Conservation (phyloP, 2,329 filamentous ascomycete species). For the Fusarium nanum region DNA sequence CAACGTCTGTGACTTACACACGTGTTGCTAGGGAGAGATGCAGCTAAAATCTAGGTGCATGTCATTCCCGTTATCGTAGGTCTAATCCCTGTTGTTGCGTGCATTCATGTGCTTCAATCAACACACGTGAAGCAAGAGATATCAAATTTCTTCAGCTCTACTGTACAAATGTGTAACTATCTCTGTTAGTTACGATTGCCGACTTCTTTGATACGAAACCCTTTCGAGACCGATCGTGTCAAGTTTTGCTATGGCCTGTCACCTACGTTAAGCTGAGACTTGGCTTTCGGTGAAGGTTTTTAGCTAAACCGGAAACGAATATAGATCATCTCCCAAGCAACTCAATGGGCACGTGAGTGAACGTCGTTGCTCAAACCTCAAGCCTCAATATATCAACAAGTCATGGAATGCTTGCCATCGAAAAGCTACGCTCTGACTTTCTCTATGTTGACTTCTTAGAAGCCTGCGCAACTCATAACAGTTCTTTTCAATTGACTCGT, state of each 20-base stretch:
- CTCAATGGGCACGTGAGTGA: background rate
- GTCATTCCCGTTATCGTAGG: conserved; percentile 12
- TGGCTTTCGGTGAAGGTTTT: conserved; percentile 24
- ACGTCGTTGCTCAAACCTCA: conserved; percentile 6
- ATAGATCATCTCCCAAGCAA: conserved; percentile 33
- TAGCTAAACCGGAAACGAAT: conserved; percentile 24
- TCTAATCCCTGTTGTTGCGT: conserved; percentile 22
- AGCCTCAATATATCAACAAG: conserved; percentile 4
- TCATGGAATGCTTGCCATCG: conserved; percentile 10
- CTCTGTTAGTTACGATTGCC: background rate
- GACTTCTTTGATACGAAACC: background rate
- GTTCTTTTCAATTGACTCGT: background rate
- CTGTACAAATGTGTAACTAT: background rate
- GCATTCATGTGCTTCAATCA: conserved; percentile 28
- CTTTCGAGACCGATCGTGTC: background rate
- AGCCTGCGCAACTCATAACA: too few species aligned
- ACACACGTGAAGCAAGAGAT: conserved; percentile 29
- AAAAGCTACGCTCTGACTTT: background rate
- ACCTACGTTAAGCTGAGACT: background rate
- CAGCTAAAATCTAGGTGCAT: conserved; percentile 30
- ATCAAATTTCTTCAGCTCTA: background rate
- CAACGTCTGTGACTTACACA: conserved; percentile 28
- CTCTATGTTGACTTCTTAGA: background rate
- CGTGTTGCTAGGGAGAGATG: conserved; percentile 23
- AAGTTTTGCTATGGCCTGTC: background rate